Evolutionary conservation across 257 asterid genomes (phyloP), one percentile per base, ranked within the genome.

Genomic region (Primulina eburnea): DNA sequence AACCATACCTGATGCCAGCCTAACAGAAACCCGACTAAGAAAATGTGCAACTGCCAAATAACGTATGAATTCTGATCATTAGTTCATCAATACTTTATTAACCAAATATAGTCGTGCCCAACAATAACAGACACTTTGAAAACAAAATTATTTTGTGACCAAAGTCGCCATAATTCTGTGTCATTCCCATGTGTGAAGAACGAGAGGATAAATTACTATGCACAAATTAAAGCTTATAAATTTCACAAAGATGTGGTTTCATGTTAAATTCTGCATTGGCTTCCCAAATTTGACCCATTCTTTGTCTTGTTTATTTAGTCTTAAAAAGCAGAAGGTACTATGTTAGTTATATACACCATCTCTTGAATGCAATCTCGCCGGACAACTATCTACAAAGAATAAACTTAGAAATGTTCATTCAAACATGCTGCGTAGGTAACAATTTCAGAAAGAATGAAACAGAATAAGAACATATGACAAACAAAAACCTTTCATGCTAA

Each of bases 401-500:
- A 73, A 40, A 56, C 20, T 50, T 50, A 16, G 57, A 50, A 50
- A 50, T 4, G 55, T 50, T 50, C 57, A 4, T 4, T 14, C 8
- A 1, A 5, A 50, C 57, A 50, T 50, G 57, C 57, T 50, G 57
- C 57, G 16, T 50, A 14, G 7, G 57, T 14, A 50, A 50, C 57
- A 11, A 2, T 14, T 21, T 6, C 8, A 7, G 21, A 14, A 50
- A 18, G 28, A 11, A 32, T 4, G n/a, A 56, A 33, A 35, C 0
- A 0, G 26, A 34, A 50, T 50, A 34, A 14, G 52, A 53, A 14
- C 7, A 21, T 38, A 47, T 8, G 50, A 76, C 60, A 68, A 72
- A 62, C 69, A 70, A 75, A 61, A 66, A 90, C 97, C 97, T 90
- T 90, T 90, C 96, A 90, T 85, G 89, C 97, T 90, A 84, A 88